Conservation (phyloP, 345 rosid species). For the Pugionium cornutum region DNA sequence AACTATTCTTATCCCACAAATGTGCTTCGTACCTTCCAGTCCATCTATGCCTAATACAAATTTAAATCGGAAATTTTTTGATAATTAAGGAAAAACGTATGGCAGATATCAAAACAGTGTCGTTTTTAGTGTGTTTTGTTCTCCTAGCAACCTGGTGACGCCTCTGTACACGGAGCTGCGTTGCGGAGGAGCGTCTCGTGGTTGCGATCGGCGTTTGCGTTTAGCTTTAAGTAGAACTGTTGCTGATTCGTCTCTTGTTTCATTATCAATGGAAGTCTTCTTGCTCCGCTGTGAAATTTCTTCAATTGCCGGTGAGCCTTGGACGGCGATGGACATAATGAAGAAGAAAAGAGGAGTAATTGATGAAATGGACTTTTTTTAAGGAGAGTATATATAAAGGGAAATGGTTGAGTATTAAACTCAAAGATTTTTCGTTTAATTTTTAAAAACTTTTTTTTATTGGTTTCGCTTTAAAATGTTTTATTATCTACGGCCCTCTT, state of each 20-base stretch:
- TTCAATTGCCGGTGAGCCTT: too few species aligned
- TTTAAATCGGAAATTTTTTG: not conserved
- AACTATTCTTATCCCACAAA: constrained; percentile 83
- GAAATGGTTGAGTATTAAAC: constrained; percentile 41
- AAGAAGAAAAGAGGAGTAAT: constrained; percentile 1
- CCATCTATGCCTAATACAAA: constrained; percentile 82
- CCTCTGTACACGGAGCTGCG: constrained; percentile 90
- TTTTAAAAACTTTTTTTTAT: constrained; percentile 10
- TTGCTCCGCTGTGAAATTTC: constrained; percentile 27
- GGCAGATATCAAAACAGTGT: too few species aligned
- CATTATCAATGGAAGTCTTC: constrained; percentile 11
- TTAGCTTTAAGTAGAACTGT: constrained; percentile 53
- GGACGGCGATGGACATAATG: constrained; percentile 17
- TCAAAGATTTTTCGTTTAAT: too few species aligned
- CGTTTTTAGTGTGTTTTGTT: too few species aligned
- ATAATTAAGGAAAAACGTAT: not conserved
- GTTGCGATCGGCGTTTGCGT: constrained; percentile 75
- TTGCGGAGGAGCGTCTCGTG: constrained; percentile 84
- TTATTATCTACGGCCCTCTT: constrained; percentile 40
- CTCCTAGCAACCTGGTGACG: constrained; percentile 94
- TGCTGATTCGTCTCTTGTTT: too few species aligned
- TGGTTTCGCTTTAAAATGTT: too few species aligned
- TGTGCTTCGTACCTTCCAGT: constrained; percentile 87
- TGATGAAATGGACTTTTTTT: constrained; percentile 14
- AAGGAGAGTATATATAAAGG: too few species aligned